A percentile compares a stretch with the other conserved stretches of the same genome.
Evolutionary conservation across 1,284 basidiomycete species (phyloP).

Genomic region (Fomitopsis betulina): DNA sequence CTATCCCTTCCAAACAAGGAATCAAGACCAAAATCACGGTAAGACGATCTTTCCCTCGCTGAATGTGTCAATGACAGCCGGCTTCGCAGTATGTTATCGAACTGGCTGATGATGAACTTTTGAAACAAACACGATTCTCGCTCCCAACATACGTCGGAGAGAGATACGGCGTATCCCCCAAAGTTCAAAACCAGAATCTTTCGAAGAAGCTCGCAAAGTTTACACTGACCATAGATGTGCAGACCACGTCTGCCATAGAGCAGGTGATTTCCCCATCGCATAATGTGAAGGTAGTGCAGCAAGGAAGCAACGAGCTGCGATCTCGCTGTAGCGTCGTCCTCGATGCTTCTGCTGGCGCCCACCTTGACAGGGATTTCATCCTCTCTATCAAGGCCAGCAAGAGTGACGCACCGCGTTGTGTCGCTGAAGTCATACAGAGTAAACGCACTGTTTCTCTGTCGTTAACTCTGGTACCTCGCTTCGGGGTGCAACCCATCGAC

Average conservation of each 20-base stretch:
- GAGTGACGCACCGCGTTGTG: slow-evolving; percentile 49
- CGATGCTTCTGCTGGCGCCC: slow-evolving; percentile 35
- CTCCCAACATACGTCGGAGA: slow-evolving; percentile 45
- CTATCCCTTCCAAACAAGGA: slow-evolving; percentile 36
- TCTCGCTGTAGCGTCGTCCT: slow-evolving; percentile 30
- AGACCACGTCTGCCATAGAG: slow-evolving; percentile 39
- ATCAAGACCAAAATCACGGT: slow-evolving; percentile 43
- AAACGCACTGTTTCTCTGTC: slow-evolving; percentile 21
- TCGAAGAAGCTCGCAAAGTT: slow-evolving; percentile 31
- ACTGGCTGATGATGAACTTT: slow-evolving; percentile 41
- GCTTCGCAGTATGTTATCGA: slow-evolving; percentile 33
- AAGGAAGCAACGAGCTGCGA: slow-evolving; percentile 28
- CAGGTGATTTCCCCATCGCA: slow-evolving; percentile 40
- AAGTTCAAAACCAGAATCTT: slow-evolving; percentile 27
- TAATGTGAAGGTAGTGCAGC: slow-evolving; percentile 26
- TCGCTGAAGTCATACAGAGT: slow-evolving; percentile 48
- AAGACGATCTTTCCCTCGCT: slow-evolving; percentile 13
- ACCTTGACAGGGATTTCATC: slow-evolving; percentile 42
- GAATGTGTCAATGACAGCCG: not conserved
- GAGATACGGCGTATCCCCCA: slow-evolving; percentile 44
- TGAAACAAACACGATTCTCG: slow-evolving; percentile 44
- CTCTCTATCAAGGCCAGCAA: slow-evolving; percentile 38
- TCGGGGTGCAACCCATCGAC: slow-evolving; percentile 33
- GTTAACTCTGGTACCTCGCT: slow-evolving; percentile 46
- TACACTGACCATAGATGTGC: slow-evolving; percentile 39